These are phyloP conservation scores for Solanum chiquidenum DNA, from an alignment of 257 asterid genomes.

Conservation along the genomic window DNA sequence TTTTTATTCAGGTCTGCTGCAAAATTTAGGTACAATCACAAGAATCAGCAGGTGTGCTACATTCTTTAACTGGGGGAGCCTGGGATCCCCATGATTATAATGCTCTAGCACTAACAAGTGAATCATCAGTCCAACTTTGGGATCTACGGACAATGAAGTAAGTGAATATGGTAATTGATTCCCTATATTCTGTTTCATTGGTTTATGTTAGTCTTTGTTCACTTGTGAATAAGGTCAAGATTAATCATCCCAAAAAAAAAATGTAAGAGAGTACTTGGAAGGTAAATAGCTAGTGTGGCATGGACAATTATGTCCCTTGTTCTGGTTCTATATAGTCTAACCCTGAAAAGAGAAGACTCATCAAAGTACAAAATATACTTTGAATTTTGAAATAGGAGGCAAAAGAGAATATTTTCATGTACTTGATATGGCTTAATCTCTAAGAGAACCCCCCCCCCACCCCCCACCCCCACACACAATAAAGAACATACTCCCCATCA, in stretches of 20 bases:
- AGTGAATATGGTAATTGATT: slow-evolving; percentile 15
- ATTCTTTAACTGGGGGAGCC: slow-evolving; percentile 78
- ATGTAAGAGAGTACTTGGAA: not conserved
- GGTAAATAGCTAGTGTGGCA: not conserved
- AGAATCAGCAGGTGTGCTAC: slow-evolving; percentile 80
- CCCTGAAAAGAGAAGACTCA: too few relatives aligned
- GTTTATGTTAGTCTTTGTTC: not conserved
- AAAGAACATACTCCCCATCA: not conserved
- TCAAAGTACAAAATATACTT: not conserved
- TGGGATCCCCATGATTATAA: slow-evolving; percentile 96
- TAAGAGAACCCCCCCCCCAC: not conserved
- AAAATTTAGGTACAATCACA: slow-evolving; percentile 81
- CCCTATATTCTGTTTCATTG: not conserved
- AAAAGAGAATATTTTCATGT: not conserved
- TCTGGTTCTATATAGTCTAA: too few relatives aligned
- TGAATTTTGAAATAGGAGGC: not conserved
- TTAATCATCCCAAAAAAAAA: not conserved
- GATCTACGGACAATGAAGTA: slow-evolving; percentile 94
- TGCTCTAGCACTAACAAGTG: slow-evolving; percentile 57
- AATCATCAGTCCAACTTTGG: slow-evolving; percentile 89
- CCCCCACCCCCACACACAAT: not conserved
- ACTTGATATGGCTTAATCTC: not conserved
- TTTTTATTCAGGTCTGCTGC: slow-evolving; percentile 47
- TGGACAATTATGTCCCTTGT: not conserved
- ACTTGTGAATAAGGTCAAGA: not conserved